Evolutionary conservation across 305 asterid species (phyloP), one percentile per base, ranked within the genome.

Genomic region (Petunia hybrid): DNA sequence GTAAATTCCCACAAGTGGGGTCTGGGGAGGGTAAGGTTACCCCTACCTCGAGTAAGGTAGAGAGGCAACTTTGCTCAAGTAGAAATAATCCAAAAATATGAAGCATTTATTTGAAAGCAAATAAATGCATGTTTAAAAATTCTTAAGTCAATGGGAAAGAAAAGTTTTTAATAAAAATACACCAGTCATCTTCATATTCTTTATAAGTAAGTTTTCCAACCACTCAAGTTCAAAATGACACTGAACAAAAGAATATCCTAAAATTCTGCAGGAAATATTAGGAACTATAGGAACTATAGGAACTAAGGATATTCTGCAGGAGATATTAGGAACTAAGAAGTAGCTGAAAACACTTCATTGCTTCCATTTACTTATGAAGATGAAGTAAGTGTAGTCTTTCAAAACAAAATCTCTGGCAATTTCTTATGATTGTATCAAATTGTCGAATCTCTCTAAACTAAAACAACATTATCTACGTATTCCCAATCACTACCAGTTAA

Each of bases 71-170:
- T 22, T 22, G 42, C 70, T 78, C 64, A 64, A 42, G 59, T 56
- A 78, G 76, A 63, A 22, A 77, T 14, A 57, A 77, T 36, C 42
- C 43, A 1, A 31, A 76, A 76, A 63, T 12, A 62, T 45, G 31
- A 6, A 65, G 71, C 46, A 38, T 65, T 64, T 69, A 22, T 43
- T 69, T 69, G 59, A 14, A 46, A 69, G 22, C 31, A 45, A 13
- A 53, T 69, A 69, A 70, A 70, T 46, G 77, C 57, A 70, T 70
- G 77, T 45, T 70, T 42, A 70, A 36, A 2, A 41, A 70, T 70
- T 70, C 42, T 70, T 70, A 70, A 9, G 77, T 45, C 57, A 8
- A 43, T 3, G 77, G 60, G 46, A 70, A 70, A 60, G 60, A 31
- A 70, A 22, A 46, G 42, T 70, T 70, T 22, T 70, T 5, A 22